phyloP scores from a whole-genome alignment of 2,329 filamentous ascomycete species.

The Camillea tinctor region DNA sequence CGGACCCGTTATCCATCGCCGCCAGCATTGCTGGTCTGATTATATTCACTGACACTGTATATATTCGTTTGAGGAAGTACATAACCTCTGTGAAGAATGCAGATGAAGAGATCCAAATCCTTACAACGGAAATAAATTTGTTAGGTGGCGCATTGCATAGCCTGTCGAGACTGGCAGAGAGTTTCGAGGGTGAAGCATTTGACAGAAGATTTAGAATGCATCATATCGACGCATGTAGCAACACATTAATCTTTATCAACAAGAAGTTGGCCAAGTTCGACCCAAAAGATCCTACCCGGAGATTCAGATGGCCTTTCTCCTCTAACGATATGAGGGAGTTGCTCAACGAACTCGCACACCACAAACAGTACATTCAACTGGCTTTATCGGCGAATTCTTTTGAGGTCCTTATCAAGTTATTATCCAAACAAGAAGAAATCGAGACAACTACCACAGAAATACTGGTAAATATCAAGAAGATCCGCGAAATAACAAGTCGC shows the following conservation, averaged over 20 bases:
- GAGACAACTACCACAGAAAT: conserved; percentile 2
- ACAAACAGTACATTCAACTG: conserved; percentile 21
- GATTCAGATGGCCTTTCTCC: conserved; percentile 25
- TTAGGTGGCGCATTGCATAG: conserved; percentile 21
- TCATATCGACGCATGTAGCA: conserved; percentile 15
- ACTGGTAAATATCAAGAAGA: conserved; percentile 5
- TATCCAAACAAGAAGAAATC: conserved; percentile 6
- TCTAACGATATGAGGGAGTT: conserved; percentile 18
- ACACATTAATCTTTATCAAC: conserved; percentile 15
- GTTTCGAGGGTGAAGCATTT: conserved; percentile 17
- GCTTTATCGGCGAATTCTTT: conserved; percentile 22
- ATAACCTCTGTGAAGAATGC: conserved; percentile 23
- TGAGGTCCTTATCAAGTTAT: conserved; percentile 9
- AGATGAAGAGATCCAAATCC: conserved; percentile 15
- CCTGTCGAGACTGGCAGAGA: conserved; percentile 15
- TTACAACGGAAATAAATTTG: conserved; percentile 20
- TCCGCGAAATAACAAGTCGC: conserved; percentile 15
- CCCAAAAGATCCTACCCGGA: conserved; percentile 5
- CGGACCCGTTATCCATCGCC: conserved; percentile 29
- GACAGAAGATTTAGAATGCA: conserved; percentile 8
- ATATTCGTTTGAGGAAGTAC: conserved; percentile 24
- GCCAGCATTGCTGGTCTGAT: conserved; percentile 32
- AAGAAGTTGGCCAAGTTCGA: conserved; percentile 16
- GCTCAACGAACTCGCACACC: conserved; percentile 17
- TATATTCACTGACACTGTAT: conserved; percentile 25